Evolutionary conservation across 768 basidiomycete genomes (phyloP), one percentile per base, ranked within the genome.

Genomic region (Mycena sanguinolenta): DNA sequence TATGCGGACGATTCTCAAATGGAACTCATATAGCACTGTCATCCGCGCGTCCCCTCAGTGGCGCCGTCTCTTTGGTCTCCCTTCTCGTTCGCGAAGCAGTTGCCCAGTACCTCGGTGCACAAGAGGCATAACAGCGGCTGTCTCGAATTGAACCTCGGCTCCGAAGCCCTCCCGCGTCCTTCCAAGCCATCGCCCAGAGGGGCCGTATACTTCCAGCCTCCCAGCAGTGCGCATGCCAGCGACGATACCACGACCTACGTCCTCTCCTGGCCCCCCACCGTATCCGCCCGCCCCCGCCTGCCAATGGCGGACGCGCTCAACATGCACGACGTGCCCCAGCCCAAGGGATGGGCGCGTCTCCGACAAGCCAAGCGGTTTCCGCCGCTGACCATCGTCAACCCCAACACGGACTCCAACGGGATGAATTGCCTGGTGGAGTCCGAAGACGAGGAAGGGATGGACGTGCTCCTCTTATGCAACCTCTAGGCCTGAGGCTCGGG

Each of bases 301-400:
- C 39, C 50, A 7, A 50, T 42, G 13, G 17, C 52, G 27, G 19
- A 17, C 17, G 13, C 23, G 19, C 50, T 13, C 32, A 30, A 16
- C 19, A 28, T 42, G 6, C 32, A 34, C 25, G n/a, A 4, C 12
- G 16, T 17, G 39, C 9, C 32, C 23, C 19, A 27, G 28, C 68
- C 66, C 25, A 66, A 42, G 13, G 72, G 72, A 9, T 54, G 27
- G 57, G 64, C 64, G 10, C 72, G 72, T 44, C 72, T 73, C 39
- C 72, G 68, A n/a, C n/a, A n/a, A 23, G 50, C 60, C n/a, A 39
- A 54, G 4, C 72, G 68, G 17, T 60, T 68, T 36, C 42, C 68
- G 9, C 36, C 61, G 58, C 44, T 53, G 14, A 19, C 61, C 8
- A 36, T 10, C 12, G 32, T 34, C 32, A 34, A 34, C 4, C 10